Conservation (phyloP, 169 alveolate genomes). For the Besnoitia besnoiti region DNA sequence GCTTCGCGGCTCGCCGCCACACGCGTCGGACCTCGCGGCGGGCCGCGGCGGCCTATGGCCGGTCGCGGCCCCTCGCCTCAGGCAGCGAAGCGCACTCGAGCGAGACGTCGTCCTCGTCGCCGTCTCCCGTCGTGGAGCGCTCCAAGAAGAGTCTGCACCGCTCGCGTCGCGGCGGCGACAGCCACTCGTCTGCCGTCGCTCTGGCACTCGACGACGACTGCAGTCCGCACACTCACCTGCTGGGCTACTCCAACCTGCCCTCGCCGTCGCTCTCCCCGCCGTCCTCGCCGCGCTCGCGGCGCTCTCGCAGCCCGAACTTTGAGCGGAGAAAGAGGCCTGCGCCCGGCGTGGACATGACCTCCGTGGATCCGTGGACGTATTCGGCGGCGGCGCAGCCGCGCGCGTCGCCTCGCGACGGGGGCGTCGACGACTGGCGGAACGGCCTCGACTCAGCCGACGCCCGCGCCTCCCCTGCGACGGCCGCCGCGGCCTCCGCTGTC, state of each 20-base stretch:
- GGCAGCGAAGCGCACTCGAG: background rate
- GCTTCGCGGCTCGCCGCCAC: background rate
- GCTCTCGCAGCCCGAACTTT: background rate
- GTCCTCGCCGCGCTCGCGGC: constrained; percentile 25
- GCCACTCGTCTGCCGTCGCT: background rate
- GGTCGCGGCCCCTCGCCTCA: background rate
- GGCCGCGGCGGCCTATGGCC: background rate
- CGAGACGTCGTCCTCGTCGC: background rate
- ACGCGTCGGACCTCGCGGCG: background rate
- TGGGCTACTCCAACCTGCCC: constrained; percentile 34
- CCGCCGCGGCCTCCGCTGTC: background rate
- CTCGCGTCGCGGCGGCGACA: background rate
- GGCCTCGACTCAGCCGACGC: background rate
- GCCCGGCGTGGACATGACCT: background rate
- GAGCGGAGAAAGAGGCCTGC: background rate
- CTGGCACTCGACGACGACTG: background rate
- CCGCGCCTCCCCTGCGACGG: background rate
- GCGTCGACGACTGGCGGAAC: background rate
- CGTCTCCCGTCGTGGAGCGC: background rate
- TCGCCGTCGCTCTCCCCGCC: constrained; percentile 16
- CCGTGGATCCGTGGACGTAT: background rate
- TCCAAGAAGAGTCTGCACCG: background rate
- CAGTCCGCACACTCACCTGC: background rate
- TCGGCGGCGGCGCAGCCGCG: background rate
- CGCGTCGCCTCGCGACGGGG: background rate